Conservation (phyloP, 164 flowering plant species). For the Hamamelis virginiana region DNA sequence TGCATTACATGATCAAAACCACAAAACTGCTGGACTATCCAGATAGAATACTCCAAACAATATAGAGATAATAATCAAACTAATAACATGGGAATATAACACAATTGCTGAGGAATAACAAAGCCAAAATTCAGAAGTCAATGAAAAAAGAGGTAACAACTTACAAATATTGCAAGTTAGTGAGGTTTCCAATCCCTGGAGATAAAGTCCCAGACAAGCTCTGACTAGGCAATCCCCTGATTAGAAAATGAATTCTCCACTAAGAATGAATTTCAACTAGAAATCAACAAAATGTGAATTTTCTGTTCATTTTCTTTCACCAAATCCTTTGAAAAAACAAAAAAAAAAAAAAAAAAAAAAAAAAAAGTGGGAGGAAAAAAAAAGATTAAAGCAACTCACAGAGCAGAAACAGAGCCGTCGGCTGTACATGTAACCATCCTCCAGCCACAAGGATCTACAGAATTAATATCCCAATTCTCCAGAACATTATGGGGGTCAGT, state of each 20-base stretch:
- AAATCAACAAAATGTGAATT: neutral
- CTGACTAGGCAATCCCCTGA: conserved; percentile 87
- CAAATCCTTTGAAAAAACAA: neutral
- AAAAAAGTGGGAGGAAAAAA: no score
- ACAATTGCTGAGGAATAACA: neutral
- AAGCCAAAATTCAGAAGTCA: neutral
- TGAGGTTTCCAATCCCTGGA: conserved; percentile 78
- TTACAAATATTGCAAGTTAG: conserved; percentile 81
- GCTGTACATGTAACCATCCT: conserved; percentile 86
- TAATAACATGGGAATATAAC: neutral
- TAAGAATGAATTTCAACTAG: conserved; percentile 1
- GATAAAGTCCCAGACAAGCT: conserved; percentile 81
- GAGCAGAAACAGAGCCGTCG: conserved; percentile 76
- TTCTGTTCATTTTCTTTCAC: neutral
- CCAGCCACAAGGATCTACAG: conserved; percentile 99
- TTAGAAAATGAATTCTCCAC: neutral
- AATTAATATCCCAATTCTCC: conserved; percentile 89
- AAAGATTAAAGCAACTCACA: conserved; percentile 52
- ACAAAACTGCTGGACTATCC: neutral
- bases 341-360: no score
- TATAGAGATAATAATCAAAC: neutral
- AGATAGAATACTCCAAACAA: neutral
- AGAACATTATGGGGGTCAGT: conserved; percentile 80
- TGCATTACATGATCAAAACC: neutral
- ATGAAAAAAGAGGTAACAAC: conserved; percentile 22